Evolutionary conservation across 2,329 filamentous ascomycete genomes (phyloP).

Genomic region (Herpotrichia juniperi): DNA sequence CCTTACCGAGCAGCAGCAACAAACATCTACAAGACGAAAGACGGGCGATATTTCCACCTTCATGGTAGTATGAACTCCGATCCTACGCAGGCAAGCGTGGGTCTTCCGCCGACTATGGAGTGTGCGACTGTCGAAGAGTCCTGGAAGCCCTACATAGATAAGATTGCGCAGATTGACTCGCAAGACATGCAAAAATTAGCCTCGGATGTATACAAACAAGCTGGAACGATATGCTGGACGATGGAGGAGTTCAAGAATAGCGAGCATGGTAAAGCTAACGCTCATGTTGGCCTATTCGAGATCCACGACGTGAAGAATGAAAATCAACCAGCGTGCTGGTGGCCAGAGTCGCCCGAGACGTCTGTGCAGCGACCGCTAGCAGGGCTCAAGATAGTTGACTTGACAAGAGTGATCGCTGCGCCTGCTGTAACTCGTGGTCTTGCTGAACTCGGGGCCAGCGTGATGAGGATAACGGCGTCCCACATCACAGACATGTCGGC

Average conservation of each 20-base stretch:
- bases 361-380: slow-evolving; percentile 50
- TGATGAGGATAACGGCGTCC: slow-evolving; percentile 52
- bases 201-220: slow-evolving; percentile 47
- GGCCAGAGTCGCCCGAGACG: slow-evolving; percentile 43
- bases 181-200: slow-evolving; percentile 43
- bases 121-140: slow-evolving; percentile 33
- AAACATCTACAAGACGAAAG: slow-evolving; percentile 56
- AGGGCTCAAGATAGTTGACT: slow-evolving; percentile 58
- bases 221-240: slow-evolving; percentile 48
- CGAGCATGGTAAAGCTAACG: slow-evolving; percentile 52
- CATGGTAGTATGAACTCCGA: slow-evolving; percentile 57
- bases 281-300: slow-evolving; percentile 50
- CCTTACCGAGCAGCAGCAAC: slow-evolving; percentile 44
- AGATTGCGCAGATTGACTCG: slow-evolving; percentile 40
- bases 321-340: slow-evolving; percentile 48
- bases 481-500: slow-evolving; percentile 49
- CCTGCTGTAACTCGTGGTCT: slow-evolving; percentile 52
- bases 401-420: slow-evolving; percentile 57
- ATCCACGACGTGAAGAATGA: slow-evolving; percentile 33
- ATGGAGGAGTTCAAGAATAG: slow-evolving; percentile 46
- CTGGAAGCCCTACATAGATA: slow-evolving; percentile 41
- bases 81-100: slow-evolving; percentile 46
- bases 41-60: slow-evolving; percentile 54
- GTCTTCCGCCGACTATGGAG: slow-evolving; percentile 40
- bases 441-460: slow-evolving; percentile 55